Percentiles rank a stretch among this genome's conserved stretches.
Evolutionary conservation across 345 rosid species (phyloP).

Genomic region (Melastoma malabathricum): DNA sequence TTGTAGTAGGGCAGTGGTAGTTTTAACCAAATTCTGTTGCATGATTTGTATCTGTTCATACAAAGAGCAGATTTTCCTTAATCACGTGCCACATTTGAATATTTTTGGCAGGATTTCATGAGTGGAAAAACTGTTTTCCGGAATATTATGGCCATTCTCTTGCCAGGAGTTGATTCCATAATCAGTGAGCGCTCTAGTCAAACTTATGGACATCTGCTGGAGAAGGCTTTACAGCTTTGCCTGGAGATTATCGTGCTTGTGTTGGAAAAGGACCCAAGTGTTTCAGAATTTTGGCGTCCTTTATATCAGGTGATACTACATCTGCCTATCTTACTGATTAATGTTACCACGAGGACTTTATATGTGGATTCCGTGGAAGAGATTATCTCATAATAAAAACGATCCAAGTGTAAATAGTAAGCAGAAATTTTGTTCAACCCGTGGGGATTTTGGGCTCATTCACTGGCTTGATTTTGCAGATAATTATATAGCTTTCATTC

Average conservation of each 20-base stretch:
- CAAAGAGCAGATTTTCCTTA: not conserved
- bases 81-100: not conserved
- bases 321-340: too few species aligned
- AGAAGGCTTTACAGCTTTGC: conserved; percentile 82
- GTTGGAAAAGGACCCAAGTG: conserved; percentile 61
- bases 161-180: conserved; percentile 65
- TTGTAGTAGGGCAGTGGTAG: too few species aligned
- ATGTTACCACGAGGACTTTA: too few species aligned
- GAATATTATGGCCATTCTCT: conserved; percentile 74
- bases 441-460: too few species aligned
- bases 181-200: conserved; percentile 63
- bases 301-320: conserved; percentile 50
- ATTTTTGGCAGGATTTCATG: conserved; percentile 72
- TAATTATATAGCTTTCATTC: too few species aligned
- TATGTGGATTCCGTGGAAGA: too few species aligned
- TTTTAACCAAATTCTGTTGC: too few species aligned
- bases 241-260: conserved; percentile 71
- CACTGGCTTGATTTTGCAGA: too few species aligned
- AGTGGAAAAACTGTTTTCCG: conserved; percentile 84
- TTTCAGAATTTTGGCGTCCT: conserved; percentile 94
- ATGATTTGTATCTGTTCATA: too few species aligned
- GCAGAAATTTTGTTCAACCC: too few species aligned
- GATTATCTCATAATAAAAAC: too few species aligned
- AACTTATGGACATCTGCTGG: conserved; percentile 66
- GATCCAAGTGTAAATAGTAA: too few species aligned